Percentiles rank a stretch among this genome's conserved stretches.
Conservation (phyloP, 2,329 filamentous ascomycete genomes). For the Pseudonectria foliicola region DNA sequence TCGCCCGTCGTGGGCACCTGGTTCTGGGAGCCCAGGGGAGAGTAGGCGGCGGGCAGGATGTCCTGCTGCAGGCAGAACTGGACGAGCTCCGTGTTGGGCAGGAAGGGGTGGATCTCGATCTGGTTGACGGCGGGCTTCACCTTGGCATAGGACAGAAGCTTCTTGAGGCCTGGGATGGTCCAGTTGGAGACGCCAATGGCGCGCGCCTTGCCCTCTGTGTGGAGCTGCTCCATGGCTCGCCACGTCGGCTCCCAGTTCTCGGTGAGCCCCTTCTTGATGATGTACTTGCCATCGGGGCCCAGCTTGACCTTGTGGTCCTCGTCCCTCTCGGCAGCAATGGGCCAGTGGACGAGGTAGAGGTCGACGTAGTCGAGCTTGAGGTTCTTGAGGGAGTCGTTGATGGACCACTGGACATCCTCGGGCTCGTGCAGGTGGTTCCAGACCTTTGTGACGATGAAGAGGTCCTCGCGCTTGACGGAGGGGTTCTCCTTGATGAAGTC, state of each 20-base stretch:
- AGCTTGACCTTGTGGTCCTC: constrained; percentile 36
- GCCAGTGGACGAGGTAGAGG: constrained; percentile 45
- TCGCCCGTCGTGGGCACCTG: constrained; percentile 21
- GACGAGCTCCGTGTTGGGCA: constrained; percentile 42
- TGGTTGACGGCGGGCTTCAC: constrained; percentile 46
- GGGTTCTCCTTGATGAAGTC: constrained; percentile 23
- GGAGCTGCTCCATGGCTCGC: constrained; percentile 48
- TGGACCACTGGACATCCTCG: constrained; percentile 39
- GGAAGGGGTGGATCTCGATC: constrained; percentile 41
- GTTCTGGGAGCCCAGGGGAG: constrained; percentile 53
- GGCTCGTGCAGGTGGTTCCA: constrained; percentile 51
- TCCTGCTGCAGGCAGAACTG: constrained; percentile 45
- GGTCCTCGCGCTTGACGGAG: constrained; percentile 26
- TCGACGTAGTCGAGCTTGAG: constrained; percentile 47
- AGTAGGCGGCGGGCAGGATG: constrained; percentile 48
- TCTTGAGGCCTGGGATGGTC: constrained; percentile 33
- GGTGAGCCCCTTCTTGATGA: constrained; percentile 39
- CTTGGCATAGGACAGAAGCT: constrained; percentile 28
- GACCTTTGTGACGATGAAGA: constrained; percentile 51
- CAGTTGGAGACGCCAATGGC: constrained; percentile 48
- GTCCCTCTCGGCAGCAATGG: constrained; percentile 37
- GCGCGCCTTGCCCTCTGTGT: constrained; percentile 31
- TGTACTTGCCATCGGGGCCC: constrained; percentile 38
- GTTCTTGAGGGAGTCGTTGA: constrained; percentile 41
- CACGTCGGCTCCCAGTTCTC: constrained; percentile 38